Evolutionary conservation across 1,284 basidiomycete genomes (phyloP).

Genomic region (Cutaneotrichosporon mucoides): DNA sequence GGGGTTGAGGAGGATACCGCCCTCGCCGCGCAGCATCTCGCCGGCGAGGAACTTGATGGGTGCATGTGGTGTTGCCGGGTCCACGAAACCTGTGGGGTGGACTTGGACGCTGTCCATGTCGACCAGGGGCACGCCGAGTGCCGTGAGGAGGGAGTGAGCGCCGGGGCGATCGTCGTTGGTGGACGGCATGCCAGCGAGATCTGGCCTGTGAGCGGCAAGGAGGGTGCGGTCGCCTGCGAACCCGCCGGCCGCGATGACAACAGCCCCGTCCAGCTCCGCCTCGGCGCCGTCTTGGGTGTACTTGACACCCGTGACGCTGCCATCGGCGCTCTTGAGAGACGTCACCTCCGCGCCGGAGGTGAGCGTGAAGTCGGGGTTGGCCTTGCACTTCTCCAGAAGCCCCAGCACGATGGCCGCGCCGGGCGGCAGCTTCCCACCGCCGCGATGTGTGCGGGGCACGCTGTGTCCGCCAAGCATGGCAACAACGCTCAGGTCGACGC

Average conservation of each 20-base stretch:
- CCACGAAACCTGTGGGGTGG: conserved; percentile 77
- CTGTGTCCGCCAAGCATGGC: conserved; percentile 15
- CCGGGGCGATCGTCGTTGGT: conserved; percentile 12
- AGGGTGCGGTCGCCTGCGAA: conserved; percentile 14
- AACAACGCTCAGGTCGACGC: conserved; percentile 14
- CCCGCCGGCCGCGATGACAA: conserved; percentile 14
- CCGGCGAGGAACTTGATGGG: conserved; percentile 94
- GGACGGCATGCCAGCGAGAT: conserved; percentile 11
- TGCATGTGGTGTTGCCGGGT: conserved; percentile 81
- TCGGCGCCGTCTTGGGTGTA: not conserved
- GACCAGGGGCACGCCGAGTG: conserved; percentile 5
- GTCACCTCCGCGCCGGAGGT: conserved; percentile 4
- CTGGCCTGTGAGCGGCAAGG: conserved; percentile 9
- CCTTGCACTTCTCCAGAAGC: conserved; percentile 10
- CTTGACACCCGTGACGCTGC: conserved; percentile 3
- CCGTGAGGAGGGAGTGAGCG: conserved; percentile 7
- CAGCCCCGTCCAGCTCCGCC: not conserved
- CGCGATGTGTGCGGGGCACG: conserved; percentile 13
- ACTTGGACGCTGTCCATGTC: conserved; percentile 21
- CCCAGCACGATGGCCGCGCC: conserved; percentile 10
- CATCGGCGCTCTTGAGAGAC: not conserved
- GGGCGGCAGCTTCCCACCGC: conserved; percentile 7
- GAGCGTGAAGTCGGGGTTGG: conserved; percentile 7
- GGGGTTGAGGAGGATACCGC: conserved; percentile 88
- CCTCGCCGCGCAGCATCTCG: conserved; percentile 93